Evolutionary conservation across 2,329 filamentous ascomycete species (phyloP).

Genomic region (Aureobasidium sp.): DNA sequence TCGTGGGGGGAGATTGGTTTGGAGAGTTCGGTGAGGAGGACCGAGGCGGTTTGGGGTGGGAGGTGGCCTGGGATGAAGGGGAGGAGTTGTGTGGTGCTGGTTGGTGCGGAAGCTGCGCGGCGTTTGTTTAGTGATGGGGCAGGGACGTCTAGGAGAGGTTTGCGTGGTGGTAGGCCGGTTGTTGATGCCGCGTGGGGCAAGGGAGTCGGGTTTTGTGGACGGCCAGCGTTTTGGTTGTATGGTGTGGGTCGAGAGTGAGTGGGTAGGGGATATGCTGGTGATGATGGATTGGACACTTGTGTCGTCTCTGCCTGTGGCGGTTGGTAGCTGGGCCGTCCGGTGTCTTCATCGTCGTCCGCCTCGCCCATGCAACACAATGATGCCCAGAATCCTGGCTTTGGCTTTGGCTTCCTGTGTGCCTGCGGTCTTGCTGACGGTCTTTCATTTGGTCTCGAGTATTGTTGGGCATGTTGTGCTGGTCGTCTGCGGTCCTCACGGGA

Average conservation of each 20-base stretch:
- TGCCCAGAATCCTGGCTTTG: slow-evolving; percentile 32
- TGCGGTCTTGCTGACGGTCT: background rate
- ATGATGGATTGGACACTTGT: slow-evolving; percentile 16
- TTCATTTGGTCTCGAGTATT: background rate
- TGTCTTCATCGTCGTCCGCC: slow-evolving; percentile 32
- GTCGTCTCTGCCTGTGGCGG: slow-evolving; percentile 5
- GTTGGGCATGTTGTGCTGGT: background rate
- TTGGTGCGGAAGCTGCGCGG: slow-evolving; percentile 3
- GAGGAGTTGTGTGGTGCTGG: slow-evolving; percentile 37
- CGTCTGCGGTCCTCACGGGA: background rate
- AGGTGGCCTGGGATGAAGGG: slow-evolving; percentile 63
- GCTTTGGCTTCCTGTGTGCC: background rate
- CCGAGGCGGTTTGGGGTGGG: slow-evolving; percentile 60
- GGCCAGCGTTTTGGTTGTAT: slow-evolving; percentile 15
- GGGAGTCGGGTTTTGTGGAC: background rate
- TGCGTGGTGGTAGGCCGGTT: slow-evolving; percentile 17
- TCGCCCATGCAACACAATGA: slow-evolving; percentile 35
- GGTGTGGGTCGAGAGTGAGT: slow-evolving; percentile 14
- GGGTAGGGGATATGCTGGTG: background rate
- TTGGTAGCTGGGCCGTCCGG: slow-evolving; percentile 35
- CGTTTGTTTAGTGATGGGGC: slow-evolving; percentile 23
- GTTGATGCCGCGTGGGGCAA: slow-evolving; percentile 17
- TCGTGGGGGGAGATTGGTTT: slow-evolving; percentile 68
- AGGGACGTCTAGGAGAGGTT: slow-evolving; percentile 25
- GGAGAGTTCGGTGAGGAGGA: slow-evolving; percentile 67